These are phyloP conservation scores for Podila epigama DNA, from an alignment of 192 early-diverging fungal genomes.

Conservation along the genomic window DNA sequence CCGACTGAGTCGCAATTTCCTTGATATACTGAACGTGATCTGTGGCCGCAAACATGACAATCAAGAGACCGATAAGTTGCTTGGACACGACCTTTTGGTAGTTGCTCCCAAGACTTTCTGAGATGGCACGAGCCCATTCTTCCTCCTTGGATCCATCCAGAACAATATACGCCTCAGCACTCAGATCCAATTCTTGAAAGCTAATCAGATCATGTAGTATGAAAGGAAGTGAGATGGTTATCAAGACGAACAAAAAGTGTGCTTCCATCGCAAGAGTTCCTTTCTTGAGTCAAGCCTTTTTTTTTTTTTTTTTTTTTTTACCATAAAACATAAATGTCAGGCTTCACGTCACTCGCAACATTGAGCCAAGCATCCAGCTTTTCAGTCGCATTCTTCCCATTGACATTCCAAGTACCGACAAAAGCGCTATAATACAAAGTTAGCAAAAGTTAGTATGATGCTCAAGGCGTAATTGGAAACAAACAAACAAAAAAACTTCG, in stretches of 20 bases:
- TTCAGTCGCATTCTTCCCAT: conserved; percentile 70
- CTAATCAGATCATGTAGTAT: too few species aligned
- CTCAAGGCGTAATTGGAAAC: too few species aligned
- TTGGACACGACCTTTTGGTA: conserved; percentile 66
- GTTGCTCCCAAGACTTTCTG: conserved; percentile 63
- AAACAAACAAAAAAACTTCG: too few species aligned
- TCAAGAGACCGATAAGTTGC: conserved; percentile 90
- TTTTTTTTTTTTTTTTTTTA: conserved; percentile 44
- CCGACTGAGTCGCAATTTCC: conserved; percentile 71
- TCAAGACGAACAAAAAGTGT: too few species aligned
- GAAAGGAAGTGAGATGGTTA: too few species aligned
- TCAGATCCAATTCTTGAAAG: conserved; percentile 92
- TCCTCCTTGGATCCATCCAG: conserved; percentile 80
- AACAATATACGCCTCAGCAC: conserved; percentile 85
- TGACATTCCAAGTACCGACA: conserved; percentile 93
- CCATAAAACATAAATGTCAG: conserved; percentile 79
- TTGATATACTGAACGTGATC: conserved; percentile 57
- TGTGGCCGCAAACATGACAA: conserved; percentile 78
- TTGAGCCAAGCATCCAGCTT: conserved; percentile 72
- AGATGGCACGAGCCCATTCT: conserved; percentile 82
- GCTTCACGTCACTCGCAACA: conserved; percentile 48
- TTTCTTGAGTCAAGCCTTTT: too few species aligned
- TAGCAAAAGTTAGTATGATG: not conserved
- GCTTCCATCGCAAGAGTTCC: too few species aligned
- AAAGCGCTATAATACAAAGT: conserved; percentile 67